Percentiles rank a stretch among this genome's conserved stretches.
These are phyloP conservation scores for Ganoderma lucidum DNA, from an alignment of 1,284 basidiomycete genomes.

Conservation along the genomic window DNA sequence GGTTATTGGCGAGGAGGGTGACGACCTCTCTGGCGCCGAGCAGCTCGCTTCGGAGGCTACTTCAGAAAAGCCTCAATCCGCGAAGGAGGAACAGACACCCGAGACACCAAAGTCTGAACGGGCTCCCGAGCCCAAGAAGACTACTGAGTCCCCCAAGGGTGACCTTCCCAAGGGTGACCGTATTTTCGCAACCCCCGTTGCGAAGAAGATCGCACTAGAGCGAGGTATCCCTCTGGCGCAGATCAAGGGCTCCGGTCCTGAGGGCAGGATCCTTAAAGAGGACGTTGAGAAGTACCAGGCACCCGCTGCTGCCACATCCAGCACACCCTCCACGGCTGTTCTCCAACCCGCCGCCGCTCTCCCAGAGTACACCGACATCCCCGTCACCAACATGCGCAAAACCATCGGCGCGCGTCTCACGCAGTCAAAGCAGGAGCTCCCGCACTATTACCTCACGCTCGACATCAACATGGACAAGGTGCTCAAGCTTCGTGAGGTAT, in stretches of 20 bases:
- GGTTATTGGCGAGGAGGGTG: constrained; percentile 92
- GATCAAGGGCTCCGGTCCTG: constrained; percentile 94
- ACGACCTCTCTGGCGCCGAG: constrained; percentile 87
- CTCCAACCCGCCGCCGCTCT: constrained; percentile 52
- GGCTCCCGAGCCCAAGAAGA: constrained; percentile 29
- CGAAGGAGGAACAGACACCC: constrained; percentile 48
- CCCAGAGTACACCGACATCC: constrained; percentile 88
- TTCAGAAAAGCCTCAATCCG: constrained; percentile 44
- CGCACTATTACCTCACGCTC: constrained; percentile 98
- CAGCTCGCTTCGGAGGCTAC: constrained; percentile 77
- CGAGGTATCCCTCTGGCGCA: constrained; percentile 91
- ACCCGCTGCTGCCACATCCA: constrained; percentile 51
- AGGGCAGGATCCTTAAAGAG: constrained; percentile 92
- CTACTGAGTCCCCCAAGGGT: constrained; percentile 45
- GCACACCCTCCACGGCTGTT: constrained; percentile 50
- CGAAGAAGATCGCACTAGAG: constrained; percentile 97
- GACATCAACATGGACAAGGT: constrained; percentile 99
- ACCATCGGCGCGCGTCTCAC: constrained; percentile 91
- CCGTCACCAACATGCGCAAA: constrained; percentile 95
- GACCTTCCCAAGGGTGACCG: constrained; percentile 76
- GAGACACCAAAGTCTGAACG: constrained; percentile 52
- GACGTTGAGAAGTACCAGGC: constrained; percentile 93
- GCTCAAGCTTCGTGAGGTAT: constrained; percentile 92
- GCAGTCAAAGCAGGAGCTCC: constrained; percentile 92
- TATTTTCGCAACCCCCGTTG: constrained; percentile 95